phyloP scores from a whole-genome alignment of 176 grass and related monocot genomes.

The Sorghum bicolor region Sorghum_bicolor_NCBIv3 NC_012878.2:54504501-54505000 shows the following conservation, averaged over 20 bases:
- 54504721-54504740: constrained; percentile 51
- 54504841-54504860: neutral
- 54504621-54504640: constrained; percentile 22
- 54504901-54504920: constrained; percentile 1
- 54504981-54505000: neutral
- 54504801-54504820: neutral
- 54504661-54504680: constrained; percentile 87
- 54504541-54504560: neutral
- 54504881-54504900: neutral
- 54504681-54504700: constrained; percentile 89
- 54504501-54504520: neutral
- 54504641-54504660: constrained; percentile 61
- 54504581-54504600: neutral
- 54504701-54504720: constrained; percentile 91
- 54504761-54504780: neutral
- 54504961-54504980: neutral
- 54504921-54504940: neutral
- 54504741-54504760: neutral
- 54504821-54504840: neutral
- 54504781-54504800: neutral
- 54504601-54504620: constrained; percentile 15
- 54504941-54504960: constrained; percentile 26
- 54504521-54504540: neutral
- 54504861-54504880: neutral
- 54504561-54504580: neutral